Evolutionary conservation across 495 filamentous ascomycete species (phyloP).

Genomic region (Podospora didyma): DNA sequence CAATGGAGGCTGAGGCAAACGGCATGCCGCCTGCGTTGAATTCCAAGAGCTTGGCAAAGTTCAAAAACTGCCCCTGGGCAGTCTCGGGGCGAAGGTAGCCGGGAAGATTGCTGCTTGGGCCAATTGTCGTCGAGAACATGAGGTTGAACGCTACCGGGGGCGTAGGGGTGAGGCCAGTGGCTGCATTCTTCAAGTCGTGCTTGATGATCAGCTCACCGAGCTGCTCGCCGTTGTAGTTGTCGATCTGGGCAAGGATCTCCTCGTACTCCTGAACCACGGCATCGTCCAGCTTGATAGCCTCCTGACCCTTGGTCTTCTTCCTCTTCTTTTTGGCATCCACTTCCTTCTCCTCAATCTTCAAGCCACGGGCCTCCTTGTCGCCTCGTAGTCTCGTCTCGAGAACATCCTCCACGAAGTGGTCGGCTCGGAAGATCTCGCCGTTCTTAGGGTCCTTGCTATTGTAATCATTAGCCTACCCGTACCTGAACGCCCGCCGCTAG

Average conservation of each 20-base stretch:
- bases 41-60: constrained; percentile 73
- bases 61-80: constrained; percentile 72
- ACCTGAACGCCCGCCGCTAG: background rate
- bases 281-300: constrained; percentile 63
- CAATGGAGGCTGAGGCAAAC: constrained; percentile 73
- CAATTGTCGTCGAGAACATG: constrained; percentile 75
- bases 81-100: constrained; percentile 71
- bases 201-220: constrained; percentile 68
- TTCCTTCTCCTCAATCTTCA: constrained; percentile 60
- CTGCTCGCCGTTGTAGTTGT: constrained; percentile 70
- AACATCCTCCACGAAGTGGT: constrained; percentile 93
- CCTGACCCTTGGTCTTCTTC: constrained; percentile 54
- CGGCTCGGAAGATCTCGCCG: constrained; percentile 92
- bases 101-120: constrained; percentile 54
- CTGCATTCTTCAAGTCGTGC: constrained; percentile 65
- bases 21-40: constrained; percentile 72
- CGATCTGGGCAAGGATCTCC: constrained; percentile 67
- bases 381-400: constrained; percentile 79
- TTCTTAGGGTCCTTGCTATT: constrained; percentile 83
- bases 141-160: constrained; percentile 72
- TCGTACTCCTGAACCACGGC: constrained; percentile 67
- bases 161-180: constrained; percentile 51
- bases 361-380: constrained; percentile 71
- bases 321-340: constrained; percentile 43
- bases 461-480: background rate